Evolutionary conservation across 805 yeast species (phyloP).

Genomic region (Komagataella mondaviorum): DNA sequence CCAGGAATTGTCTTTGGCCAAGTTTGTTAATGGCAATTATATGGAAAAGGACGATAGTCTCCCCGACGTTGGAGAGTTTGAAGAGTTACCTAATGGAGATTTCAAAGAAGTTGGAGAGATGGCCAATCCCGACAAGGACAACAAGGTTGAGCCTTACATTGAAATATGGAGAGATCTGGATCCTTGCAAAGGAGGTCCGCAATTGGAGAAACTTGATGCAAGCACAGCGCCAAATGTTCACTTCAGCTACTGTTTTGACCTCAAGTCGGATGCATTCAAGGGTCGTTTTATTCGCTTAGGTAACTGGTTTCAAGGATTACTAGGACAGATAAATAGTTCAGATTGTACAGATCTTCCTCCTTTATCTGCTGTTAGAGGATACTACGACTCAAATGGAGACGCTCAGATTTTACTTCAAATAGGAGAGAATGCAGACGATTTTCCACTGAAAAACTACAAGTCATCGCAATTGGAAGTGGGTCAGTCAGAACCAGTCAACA

Average conservation of each 20-base stretch:
- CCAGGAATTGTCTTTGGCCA: conserved; percentile 15
- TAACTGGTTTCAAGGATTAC: conserved; percentile 37
- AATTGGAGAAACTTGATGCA: neutral
- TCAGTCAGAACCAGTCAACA: neutral
- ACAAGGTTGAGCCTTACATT: conserved; percentile 26
- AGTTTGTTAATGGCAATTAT: conserved; percentile 4
- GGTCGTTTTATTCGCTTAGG: conserved; percentile 37
- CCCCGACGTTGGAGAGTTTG: conserved; percentile 34
- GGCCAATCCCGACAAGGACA: conserved; percentile 27
- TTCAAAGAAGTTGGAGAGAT: conserved; percentile 37
- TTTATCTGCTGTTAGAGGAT: neutral
- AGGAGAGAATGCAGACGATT: neutral
- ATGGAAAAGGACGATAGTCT: conserved; percentile 8
- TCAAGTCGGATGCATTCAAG: conserved; percentile 15
- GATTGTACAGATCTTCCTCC: neutral
- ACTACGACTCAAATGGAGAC: neutral
- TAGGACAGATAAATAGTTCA: conserved; percentile 4
- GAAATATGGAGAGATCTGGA: conserved; percentile 44
- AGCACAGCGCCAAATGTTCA: conserved; percentile 4
- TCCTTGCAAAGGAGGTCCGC: conserved; percentile 19
- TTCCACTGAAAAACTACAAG: neutral
- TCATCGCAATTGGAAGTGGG: neutral
- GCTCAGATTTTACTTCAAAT: conserved; percentile 3
- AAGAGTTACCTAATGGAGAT: conserved; percentile 21
- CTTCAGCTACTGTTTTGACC: conserved; percentile 10